These are phyloP conservation scores for Didymella keratinophila DNA, from an alignment of 2,329 filamentous ascomycete genomes.

Conservation along the genomic window DNA sequence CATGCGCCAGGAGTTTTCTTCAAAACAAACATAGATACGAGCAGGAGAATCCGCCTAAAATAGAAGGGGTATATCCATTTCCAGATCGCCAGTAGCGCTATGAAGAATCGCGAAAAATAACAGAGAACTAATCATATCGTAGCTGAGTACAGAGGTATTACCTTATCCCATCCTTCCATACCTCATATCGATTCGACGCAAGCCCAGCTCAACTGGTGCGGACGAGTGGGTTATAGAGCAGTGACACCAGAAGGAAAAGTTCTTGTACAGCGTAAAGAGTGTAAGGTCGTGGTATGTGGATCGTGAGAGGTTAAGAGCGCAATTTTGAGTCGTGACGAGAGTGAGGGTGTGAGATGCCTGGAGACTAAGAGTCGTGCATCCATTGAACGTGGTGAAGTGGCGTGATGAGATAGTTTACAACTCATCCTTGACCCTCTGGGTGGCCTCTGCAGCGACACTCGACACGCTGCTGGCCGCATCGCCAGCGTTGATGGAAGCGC, in stretches of 20 bases:
- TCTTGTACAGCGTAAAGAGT: slow-evolving; percentile 24
- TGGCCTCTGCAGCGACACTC: slow-evolving; percentile 49
- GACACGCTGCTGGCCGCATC: slow-evolving; percentile 57
- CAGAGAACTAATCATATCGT: slow-evolving; percentile 16
- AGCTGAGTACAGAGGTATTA: slow-evolving; percentile 13
- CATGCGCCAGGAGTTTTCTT: too few species aligned
- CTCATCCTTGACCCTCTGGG: slow-evolving; percentile 61
- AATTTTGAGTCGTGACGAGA: slow-evolving; percentile 9
- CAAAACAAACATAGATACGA: neutral
- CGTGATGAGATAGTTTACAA: slow-evolving; percentile 48
- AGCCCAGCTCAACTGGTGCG: slow-evolving; percentile 9
- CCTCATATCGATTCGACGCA: slow-evolving; percentile 10
- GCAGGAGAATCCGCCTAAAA: neutral
- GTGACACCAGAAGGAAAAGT: slow-evolving; percentile 6
- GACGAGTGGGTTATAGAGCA: slow-evolving; percentile 14
- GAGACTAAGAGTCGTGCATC: slow-evolving; percentile 3
- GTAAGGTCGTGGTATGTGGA: slow-evolving; percentile 12
- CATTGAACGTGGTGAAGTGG: neutral
- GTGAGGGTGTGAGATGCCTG: neutral
- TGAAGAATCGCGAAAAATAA: slow-evolving; percentile 9
- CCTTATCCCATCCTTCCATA: slow-evolving; percentile 5
- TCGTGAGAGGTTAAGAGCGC: slow-evolving; percentile 7
- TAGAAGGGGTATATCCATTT: slow-evolving; percentile 23
- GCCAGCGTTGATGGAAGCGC: slow-evolving; percentile 51
- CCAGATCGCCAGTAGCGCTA: slow-evolving; percentile 17